Evolutionary conservation across 805 yeast species (phyloP).

Genomic region (Pichia kluyveri): DNA sequence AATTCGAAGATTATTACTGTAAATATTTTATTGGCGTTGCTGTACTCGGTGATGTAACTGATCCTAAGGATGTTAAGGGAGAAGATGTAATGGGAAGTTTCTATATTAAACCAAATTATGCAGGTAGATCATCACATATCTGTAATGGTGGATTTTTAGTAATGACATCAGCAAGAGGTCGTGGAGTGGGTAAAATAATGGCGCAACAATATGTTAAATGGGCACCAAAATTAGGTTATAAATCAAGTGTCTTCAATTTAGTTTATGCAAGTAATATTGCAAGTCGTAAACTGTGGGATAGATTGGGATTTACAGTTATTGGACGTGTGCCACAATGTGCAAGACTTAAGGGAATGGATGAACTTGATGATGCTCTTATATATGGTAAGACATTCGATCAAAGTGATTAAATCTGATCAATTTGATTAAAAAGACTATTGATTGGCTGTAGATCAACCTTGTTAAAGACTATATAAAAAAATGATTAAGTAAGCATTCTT

Average conservation of each 20-base stretch:
- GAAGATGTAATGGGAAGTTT: constrained; percentile 57
- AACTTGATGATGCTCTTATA: constrained; percentile 62
- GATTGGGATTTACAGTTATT: constrained; percentile 68
- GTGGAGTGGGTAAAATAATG: constrained; percentile 52
- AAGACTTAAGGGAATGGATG: constrained; percentile 54
- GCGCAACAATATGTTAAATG: constrained; percentile 58
- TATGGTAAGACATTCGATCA: constrained; percentile 42
- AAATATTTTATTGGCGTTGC: constrained; percentile 56
- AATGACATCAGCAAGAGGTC: constrained; percentile 47
- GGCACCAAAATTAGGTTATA: constrained; percentile 76
- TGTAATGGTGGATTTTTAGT: constrained; percentile 88
- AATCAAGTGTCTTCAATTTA: constrained; percentile 76
- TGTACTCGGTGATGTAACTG: constrained; percentile 32
- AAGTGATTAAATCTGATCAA: no score
- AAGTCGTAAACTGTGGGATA: constrained; percentile 73
- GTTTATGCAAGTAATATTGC: constrained; percentile 79
- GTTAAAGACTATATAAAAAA: no score
- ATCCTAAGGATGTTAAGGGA: not conserved
- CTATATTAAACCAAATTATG: constrained; percentile 79
- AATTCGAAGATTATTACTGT: constrained; percentile 61
- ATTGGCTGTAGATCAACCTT: no score
- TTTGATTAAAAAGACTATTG: no score
- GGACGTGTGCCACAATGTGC: constrained; percentile 63
- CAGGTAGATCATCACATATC: constrained; percentile 76
- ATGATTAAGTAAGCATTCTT: no score